Base-by-base conservation (phyloP, 2,329 filamentous ascomycete species). In the Mycogone perniciosa region DNA sequence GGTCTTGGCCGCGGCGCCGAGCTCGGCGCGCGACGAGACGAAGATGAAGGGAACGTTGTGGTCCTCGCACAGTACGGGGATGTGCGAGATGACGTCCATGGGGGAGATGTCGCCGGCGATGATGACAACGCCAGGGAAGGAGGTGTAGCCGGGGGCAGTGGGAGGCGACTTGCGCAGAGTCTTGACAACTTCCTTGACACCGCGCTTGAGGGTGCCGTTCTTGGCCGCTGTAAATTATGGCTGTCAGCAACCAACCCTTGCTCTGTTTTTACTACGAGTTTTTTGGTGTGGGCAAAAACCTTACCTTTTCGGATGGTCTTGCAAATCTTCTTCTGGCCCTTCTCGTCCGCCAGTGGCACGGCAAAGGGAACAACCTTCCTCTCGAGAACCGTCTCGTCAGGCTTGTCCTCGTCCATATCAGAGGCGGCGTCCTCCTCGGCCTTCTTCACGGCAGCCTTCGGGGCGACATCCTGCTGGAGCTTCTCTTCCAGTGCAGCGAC, bases 181-280 rank as follows among this genome's bases (percentile, higher is more conserved):
- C 77, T 99, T 99, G 75, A 97, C 91, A 66, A 96, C 92, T 76
- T 99, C 93, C 75, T 99, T 99, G 59, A 99, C 93, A 67, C 93
- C 93, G 66, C 93, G 91, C 77, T 96, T 95, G 66, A 99, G 87
- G 53, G 89, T 88, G 75, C 95, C 95, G 74, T 89, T 84, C 75
- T 95, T 96, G 63, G 93, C 91, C 61, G 92, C 93, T 97, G 71
- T 52, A 29, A 7, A 29, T 29, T 5, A 1, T 20, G n/a, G 3
- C 5, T 13, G 42, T 50, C 9, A 45, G 46, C n/a, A 26, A 4
- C 40, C 20, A 20, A 20, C 20, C 20, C 20, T 20, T 20, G 20
- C 20, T 20, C 20, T 20, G 20, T 20, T 20, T 20, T 20, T 39
- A 11, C 13, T 10, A 11, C 7, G 37, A 39, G 13, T 20, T 30